These are phyloP conservation scores for Leishmania aethiopica DNA, from an alignment of 208 protist genomes.

Conservation along the genomic window DNA sequence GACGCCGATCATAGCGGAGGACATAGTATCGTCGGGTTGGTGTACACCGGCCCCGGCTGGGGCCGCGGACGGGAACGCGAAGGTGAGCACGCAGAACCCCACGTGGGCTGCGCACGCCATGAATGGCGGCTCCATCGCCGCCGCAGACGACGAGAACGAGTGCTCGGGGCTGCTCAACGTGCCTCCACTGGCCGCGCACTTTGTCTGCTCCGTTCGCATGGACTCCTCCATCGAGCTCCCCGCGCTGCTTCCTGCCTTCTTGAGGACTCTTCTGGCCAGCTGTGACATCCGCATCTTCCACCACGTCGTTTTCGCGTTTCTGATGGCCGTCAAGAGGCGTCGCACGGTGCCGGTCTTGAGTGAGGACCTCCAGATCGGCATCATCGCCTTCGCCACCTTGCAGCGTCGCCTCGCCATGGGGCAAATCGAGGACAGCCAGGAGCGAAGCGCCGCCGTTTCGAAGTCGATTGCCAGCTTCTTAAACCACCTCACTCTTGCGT, in stretches of 20 bases:
- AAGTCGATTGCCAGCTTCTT: conserved; percentile 1
- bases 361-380: conserved; percentile 28
- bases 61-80: background rate
- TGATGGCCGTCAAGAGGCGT: conserved; percentile 27
- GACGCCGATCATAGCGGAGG: background rate
- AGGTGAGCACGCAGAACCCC: background rate
- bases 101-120: conserved; percentile 5
- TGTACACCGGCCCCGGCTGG: background rate
- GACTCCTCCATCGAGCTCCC: conserved; percentile 34
- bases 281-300: conserved; percentile 57
- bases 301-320: conserved; percentile 44
- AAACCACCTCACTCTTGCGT: background rate
- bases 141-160: background rate
- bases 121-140: background rate
- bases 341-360: conserved; percentile 1
- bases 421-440: background rate
- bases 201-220: conserved; percentile 57
- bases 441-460: background rate
- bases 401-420: conserved; percentile 17
- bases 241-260: conserved; percentile 31
- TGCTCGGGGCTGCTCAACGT: background rate
- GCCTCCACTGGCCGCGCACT: conserved; percentile 50
- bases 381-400: conserved; percentile 17
- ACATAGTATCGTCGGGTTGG: background rate
- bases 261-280: conserved; percentile 37